phyloP scores from a whole-genome alignment of 208 protist genomes.

The Tritrichomonas foetus region DNA sequence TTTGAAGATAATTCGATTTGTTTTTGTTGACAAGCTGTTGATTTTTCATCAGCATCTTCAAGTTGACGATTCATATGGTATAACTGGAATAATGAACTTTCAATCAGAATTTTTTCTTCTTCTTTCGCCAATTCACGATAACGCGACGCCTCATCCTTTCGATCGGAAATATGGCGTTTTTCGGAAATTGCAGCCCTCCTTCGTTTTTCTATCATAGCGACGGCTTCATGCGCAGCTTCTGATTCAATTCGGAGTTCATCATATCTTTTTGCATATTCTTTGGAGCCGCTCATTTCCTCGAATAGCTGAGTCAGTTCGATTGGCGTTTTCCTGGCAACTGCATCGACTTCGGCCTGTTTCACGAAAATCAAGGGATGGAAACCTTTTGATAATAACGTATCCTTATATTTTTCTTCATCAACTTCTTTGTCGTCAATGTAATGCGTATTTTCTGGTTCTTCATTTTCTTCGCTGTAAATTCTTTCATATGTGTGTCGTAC shows the following conservation, averaged over 20 bases:
- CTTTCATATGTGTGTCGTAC: background rate
- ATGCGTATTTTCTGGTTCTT: background rate
- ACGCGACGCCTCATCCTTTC: background rate
- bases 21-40: background rate
- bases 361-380: background rate
- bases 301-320: background rate
- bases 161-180: background rate
- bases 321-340: background rate
- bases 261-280: background rate
- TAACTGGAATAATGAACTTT: background rate
- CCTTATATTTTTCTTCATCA: background rate
- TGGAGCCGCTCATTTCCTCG: background rate
- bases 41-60: background rate
- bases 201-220: background rate
- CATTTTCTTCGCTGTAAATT: background rate
- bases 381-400: background rate
- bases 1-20: background rate
- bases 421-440: background rate
- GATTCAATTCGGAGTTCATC: background rate
- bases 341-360: conserved; percentile 3
- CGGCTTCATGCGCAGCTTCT: conserved; percentile 22
- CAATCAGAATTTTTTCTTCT: conserved; percentile 9
- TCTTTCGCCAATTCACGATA: background rate
- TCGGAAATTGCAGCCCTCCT: background rate
- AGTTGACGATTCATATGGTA: background rate